Evolutionary conservation across 140 eudicot species (phyloP), one percentile per base, ranked within the genome.

Genomic region (Oenanthe javanica): DNA sequence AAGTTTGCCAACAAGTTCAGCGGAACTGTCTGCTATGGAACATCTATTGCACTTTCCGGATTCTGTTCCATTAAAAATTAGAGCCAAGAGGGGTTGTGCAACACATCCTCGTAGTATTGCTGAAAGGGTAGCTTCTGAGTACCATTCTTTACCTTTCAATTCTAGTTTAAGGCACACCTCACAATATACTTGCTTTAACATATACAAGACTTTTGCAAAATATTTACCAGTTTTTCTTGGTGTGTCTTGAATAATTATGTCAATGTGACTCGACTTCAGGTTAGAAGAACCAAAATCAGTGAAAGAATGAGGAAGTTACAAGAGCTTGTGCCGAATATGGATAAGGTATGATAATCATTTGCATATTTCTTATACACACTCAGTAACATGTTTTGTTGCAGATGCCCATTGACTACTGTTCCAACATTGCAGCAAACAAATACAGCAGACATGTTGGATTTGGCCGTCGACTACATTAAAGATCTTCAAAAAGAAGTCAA

Each of bases 261-360:
- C 36, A 63, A 3, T 57, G 49, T 73, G 52, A 61, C 66, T 76
- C 36, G 15, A 77, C 6, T 84, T 52, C 79, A 93, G 97, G 97
- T 91, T 9, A 88, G 98, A 83, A 84, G 98, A 78, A 93, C 93
- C 21, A 82, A 85, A 75, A 93, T 91, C 57, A 93, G 98, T 74
- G 98, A 93, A 77, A 83, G 97, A 77, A 93, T 91, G 93, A 93
- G 92, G 84, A 93, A 86, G 87, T 88, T 93, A 43, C 98, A 93
- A 87, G 98, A 91, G 71, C 96, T 93, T 83, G 98, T 93, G 55
- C 98, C 98, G 4, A 93, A 91, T 79, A 93, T 91, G 98, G 97
- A 89, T 63, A 91, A 90, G 93, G 98, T 93, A 83, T 1, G 47
- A 82, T 75, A 40, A 40, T 40, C 23, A 71, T 1, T 71, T 71